A percentile compares a stretch with the other conserved stretches of the same genome.
These are phyloP conservation scores for Suillus plorans DNA, from an alignment of 768 basidiomycete genomes.

Conservation along the genomic window DNA sequence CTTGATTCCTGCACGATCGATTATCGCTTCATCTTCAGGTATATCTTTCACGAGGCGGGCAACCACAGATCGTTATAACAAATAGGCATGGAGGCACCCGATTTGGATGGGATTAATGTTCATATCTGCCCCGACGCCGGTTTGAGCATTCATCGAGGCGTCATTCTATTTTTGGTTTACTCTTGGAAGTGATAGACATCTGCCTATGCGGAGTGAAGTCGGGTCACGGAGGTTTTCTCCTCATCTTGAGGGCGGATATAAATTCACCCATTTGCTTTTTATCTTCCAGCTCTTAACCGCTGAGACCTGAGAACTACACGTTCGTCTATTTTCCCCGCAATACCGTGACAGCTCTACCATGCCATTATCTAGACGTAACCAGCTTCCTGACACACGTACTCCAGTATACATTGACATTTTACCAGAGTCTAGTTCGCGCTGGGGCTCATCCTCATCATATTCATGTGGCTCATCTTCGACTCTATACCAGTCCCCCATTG, in stretches of 20 bases:
- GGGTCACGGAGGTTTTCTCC: constrained; percentile 17
- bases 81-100: constrained; percentile 75
- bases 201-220: constrained; percentile 22
- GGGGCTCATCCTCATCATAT: neutral
- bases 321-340: constrained; percentile 10
- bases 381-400: constrained; percentile 23
- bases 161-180: constrained; percentile 15
- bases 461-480: neutral
- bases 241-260: constrained; percentile 14
- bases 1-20: constrained; percentile 74
- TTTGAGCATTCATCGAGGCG: constrained; percentile 21
- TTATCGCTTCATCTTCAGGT: constrained; percentile 69
- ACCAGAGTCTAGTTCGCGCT: constrained; percentile 18
- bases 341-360: constrained; percentile 15
- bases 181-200: constrained; percentile 33
- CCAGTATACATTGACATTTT: constrained; percentile 35
- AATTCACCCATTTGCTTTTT: constrained; percentile 19
- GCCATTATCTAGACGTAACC: constrained; percentile 22
- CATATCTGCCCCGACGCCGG: neutral
- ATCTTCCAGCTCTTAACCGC: constrained; percentile 17
- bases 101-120: constrained; percentile 56
- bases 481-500: neutral
- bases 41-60: constrained; percentile 67
- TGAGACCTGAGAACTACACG: constrained; percentile 10
- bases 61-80: constrained; percentile 72